Base-by-base conservation (phyloP, 306 rosid genomes). In the Medicago ruthenica region DNA sequence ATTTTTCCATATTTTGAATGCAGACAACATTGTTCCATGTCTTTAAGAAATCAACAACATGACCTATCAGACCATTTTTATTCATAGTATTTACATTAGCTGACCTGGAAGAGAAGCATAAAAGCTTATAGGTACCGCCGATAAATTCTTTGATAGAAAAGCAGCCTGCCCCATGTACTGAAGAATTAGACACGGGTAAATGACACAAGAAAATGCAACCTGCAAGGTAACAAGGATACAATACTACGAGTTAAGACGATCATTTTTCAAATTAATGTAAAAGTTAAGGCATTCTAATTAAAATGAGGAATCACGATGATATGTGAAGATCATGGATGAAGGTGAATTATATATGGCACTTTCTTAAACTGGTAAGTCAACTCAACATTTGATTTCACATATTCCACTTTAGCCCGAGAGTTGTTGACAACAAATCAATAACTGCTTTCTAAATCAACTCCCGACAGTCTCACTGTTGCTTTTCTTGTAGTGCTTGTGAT, bases 161-260 rank as follows among this genome's bases (percentile, higher is more conserved):
- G 93, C 97, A 80, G 98, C 95, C 85, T 93, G 98, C 31, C 97
- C 98, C 98, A 90, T 87, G 88, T 90, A 93, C 75, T 93, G 97
- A 82, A 93, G 88, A 79, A 90, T 75, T 68, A 93, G 82, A 80
- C 91, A 90, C 47, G 98, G 97, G 81, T 86, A 93, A 66, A 90
- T 77, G 68, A 93, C 66, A 77, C 81, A 83, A 61, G 48, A 90
- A 87, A 87, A 90, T 71, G 89, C 83, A 48, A 83, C 93, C 98
- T 93, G 91, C 86, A 84, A 21, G 74, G 71, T 20, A 63, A 70
- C 63, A 77, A 67, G 57, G 72, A 70, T 55, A 76, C 17, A 40
- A 60, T 69, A 54, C 71, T 53, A 75, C 57, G 21, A 67, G 67
- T 82, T 65, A 71, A 63, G 34, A 59, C 71, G 40, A 16, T 24